Base-by-base conservation (phyloP, 768 basidiomycete species). In the Phanerochaete sordida region DNA sequence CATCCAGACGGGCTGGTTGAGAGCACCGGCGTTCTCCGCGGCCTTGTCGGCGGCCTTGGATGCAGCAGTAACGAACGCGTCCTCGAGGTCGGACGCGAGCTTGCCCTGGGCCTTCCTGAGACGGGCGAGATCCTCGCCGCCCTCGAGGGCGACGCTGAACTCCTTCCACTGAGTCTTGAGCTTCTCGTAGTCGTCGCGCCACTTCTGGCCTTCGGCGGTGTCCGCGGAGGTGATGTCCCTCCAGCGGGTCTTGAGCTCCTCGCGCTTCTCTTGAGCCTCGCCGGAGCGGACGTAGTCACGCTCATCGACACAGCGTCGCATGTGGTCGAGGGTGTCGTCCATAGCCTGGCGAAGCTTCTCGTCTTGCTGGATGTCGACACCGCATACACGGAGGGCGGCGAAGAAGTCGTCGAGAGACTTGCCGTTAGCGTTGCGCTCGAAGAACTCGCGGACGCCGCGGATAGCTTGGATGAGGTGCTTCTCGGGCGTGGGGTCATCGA, bases 1-100 rank as follows among this genome's bases (percentile, higher is more conserved):
- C 73, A 90, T 83, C 89, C 89, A 91, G 0, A 85, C 80, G 5
- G 82, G 80, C 48, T 85, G 81, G 56, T 88, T 85, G 26, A 26
- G 47, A 19, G 56, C 45, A 28, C n/a, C 24, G 15, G 35, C 55
- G 62, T 86, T 66, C 23, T 54, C 35, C 3, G 37, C 53, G 3
- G 81, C 79, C 11, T 78, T 79, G 66, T 85, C 79, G 46, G 85
- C 46, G 6, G 80, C 78, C 0, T 75, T 74, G 64, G 74, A 63
- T 8, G 78, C 72, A 61, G 77, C 68, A 35, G 73, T 67, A 4
- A 78, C 64, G 66, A 75, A 49, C 74, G 76, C 79, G 23, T 72
- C 63, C 66, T 83, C 79, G n/a, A 87, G 39, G 48, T 85, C 84
- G 13, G 67, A 58, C 1, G 75, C 78, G 13, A 90, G 73, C 61